phyloP scores from a whole-genome alignment of 352 stramenopile species.

The Pythium dissimile region DNA sequence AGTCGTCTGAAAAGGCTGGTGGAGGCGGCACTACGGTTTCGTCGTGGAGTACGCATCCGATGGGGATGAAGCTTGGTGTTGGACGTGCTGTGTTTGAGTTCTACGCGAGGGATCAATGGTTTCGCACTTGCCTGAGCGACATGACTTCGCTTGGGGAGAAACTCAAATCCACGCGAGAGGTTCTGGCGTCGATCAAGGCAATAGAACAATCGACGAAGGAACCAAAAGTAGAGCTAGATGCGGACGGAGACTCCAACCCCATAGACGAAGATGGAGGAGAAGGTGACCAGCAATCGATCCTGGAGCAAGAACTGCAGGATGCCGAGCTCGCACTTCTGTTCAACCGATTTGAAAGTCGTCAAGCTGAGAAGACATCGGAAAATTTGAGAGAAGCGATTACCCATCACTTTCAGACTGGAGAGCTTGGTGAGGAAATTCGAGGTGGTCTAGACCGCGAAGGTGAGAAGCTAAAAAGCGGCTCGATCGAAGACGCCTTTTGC shows the following conservation, averaged over 20 bases:
- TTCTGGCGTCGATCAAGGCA: neutral
- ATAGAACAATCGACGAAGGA: neutral
- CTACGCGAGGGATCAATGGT: conserved; percentile 29
- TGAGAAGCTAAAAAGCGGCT: conserved; percentile 4
- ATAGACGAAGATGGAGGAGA: neutral
- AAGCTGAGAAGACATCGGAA: conserved; percentile 28
- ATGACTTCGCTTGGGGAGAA: conserved; percentile 27
- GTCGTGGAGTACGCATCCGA: neutral
- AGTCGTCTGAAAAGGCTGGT: neutral
- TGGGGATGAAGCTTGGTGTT: conserved; percentile 10
- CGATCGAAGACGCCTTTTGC: too few relatives aligned
- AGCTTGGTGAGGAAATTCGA: neutral
- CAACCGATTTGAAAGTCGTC: conserved; percentile 36
- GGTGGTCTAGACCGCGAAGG: neutral
- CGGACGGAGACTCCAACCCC: neutral
- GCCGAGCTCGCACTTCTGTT: conserved; percentile 23
- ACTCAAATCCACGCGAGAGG: conserved; percentile 19
- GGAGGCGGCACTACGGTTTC: too few relatives aligned
- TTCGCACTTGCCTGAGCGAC: conserved; percentile 17
- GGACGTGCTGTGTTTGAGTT: conserved; percentile 26
- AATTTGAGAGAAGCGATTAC: neutral
- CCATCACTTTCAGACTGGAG: neutral
- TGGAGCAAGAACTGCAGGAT: neutral
- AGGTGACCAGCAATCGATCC: conserved; percentile 3
- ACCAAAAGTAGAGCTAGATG: neutral